Percentiles rank a stretch among this genome's conserved stretches.
Evolutionary conservation across 805 yeast species (phyloP).

Genomic region (Myxozyma udenii): DNA sequence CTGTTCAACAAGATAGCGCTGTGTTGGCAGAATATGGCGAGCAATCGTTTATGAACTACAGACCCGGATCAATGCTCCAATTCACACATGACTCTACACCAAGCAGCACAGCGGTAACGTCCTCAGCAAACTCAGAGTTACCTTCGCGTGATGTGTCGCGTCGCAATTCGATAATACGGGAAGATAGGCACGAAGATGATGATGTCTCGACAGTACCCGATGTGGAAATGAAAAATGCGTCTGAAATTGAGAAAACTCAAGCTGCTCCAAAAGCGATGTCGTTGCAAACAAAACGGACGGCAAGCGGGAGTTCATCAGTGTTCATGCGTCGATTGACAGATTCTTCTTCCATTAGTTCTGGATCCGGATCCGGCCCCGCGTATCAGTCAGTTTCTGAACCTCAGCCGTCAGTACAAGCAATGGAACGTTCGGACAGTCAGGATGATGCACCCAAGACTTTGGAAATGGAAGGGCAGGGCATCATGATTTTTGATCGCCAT

Average conservation of each 20-base stretch:
- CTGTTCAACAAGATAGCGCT: neutral
- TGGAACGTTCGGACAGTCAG: neutral
- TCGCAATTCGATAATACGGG: conserved; percentile 6
- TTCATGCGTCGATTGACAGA: neutral
- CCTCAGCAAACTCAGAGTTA: conserved; percentile 4
- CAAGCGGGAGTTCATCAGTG: conserved; percentile 4
- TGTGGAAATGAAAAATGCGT: neutral
- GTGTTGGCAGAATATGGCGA: neutral
- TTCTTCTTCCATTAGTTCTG: neutral
- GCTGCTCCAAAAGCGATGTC: neutral
- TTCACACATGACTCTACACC: conserved; percentile 2
- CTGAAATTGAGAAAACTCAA: neutral
- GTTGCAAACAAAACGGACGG: conserved; percentile 1
- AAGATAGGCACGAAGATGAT: neutral
- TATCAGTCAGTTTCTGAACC: neutral
- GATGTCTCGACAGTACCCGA: neutral
- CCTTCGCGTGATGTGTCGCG: conserved; percentile 6
- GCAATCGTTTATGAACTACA: neutral
- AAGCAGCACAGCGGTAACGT: conserved; percentile 11
- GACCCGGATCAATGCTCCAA: neutral
- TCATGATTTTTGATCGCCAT: conserved; percentile 63
- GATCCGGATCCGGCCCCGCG: neutral
- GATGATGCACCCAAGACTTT: conserved; percentile 9
- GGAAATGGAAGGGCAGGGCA: conserved; percentile 92
- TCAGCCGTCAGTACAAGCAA: neutral